phyloP scores from a whole-genome alignment of 2,329 filamentous ascomycete genomes.

The Cladophialophora carrionii region DNA sequence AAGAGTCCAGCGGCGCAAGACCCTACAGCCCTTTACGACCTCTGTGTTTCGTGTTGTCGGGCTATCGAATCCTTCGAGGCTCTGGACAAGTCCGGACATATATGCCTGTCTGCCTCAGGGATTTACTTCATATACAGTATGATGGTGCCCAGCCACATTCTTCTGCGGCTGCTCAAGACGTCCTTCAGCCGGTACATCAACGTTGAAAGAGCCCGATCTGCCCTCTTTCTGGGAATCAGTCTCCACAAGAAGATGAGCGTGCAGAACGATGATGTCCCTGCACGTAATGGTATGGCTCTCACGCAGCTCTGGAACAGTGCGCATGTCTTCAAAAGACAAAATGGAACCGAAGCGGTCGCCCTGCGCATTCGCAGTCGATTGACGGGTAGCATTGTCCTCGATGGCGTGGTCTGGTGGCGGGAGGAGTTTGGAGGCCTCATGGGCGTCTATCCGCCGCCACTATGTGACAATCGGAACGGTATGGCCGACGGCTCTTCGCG shows the following conservation, averaged over 20 bases:
- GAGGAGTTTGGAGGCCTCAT: constrained; percentile 44
- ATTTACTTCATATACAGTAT: constrained; percentile 41
- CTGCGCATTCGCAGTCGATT: constrained; percentile 49
- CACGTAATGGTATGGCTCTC: constrained; percentile 43
- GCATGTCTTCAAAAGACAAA: constrained; percentile 47
- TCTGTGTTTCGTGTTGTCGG: constrained; percentile 28
- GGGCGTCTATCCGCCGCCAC: constrained; percentile 31
- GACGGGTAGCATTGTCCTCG: constrained; percentile 45
- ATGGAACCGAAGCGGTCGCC: constrained; percentile 44
- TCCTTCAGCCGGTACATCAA: constrained; percentile 42
- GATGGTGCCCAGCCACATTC: constrained; percentile 41
- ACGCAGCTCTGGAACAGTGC: constrained; percentile 49
- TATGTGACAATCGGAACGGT: constrained; percentile 26
- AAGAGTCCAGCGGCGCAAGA: constrained; percentile 30
- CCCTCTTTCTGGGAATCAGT: constrained; percentile 46
- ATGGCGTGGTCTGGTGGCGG: constrained; percentile 51
- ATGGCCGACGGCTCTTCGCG: not conserved
- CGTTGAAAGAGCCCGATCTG: constrained; percentile 42
- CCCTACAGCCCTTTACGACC: constrained; percentile 29
- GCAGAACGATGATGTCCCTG: constrained; percentile 44
- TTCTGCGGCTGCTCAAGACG: constrained; percentile 49
- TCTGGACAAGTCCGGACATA: constrained; percentile 25
- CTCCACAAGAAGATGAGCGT: constrained; percentile 46
- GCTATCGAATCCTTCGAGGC: constrained; percentile 31
- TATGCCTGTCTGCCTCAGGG: constrained; percentile 20